Evolutionary conservation across 257 asterid genomes (phyloP).

Genomic region (Haberlea rhodopensis): DNA sequence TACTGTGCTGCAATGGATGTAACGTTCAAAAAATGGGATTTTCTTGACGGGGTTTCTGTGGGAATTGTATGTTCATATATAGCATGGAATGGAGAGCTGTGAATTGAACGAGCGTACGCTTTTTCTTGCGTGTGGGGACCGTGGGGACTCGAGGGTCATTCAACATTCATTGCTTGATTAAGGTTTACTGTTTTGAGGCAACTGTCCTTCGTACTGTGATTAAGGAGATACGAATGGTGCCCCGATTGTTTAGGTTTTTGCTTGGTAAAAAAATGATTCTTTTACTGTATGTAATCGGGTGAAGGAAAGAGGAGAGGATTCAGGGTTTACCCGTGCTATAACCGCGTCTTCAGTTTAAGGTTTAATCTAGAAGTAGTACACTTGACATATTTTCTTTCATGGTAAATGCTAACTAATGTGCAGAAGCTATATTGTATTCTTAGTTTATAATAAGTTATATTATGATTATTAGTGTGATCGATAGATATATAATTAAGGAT

Average conservation of each 20-base stretch:
- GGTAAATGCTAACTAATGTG: too few relatives aligned
- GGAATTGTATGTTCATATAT: background rate
- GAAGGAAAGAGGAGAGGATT: background rate
- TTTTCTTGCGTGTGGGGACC: constrained; percentile 28
- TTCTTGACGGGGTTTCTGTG: background rate
- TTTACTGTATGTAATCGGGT: background rate
- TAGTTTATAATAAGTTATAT: too few relatives aligned
- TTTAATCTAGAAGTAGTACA: too few relatives aligned
- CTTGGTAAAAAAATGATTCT: background rate
- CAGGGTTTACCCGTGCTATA: too few relatives aligned
- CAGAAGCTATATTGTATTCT: too few relatives aligned
- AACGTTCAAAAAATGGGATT: background rate
- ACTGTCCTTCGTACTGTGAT: background rate
- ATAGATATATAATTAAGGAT: too few relatives aligned
- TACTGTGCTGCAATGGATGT: background rate
- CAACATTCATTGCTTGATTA: background rate
- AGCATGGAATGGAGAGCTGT: background rate
- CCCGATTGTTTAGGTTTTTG: background rate
- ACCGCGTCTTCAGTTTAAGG: too few relatives aligned
- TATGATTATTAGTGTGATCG: too few relatives aligned
- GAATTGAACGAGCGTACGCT: background rate
- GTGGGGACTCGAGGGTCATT: background rate
- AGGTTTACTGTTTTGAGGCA: background rate
- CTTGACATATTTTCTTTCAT: too few relatives aligned
- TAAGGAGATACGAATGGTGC: background rate